Conservation (phyloP, 257 asterid genomes). For the Verbena officinalis region DNA sequence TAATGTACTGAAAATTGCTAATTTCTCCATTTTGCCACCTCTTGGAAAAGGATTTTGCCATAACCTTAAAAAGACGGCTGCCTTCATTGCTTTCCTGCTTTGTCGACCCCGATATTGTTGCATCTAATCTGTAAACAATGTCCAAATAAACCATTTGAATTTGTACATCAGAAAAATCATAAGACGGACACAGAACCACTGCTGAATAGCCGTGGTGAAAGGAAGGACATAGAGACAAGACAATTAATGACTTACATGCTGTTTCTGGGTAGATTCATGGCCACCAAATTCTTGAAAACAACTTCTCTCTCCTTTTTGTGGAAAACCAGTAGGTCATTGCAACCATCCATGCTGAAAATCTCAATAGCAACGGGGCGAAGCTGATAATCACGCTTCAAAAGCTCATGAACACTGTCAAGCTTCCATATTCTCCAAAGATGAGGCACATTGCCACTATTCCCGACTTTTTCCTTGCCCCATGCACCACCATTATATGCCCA, state of each 20-base stretch:
- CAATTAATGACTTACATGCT: slow-evolving; percentile 76
- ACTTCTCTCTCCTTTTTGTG: slow-evolving; percentile 98
- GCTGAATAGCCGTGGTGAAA: slow-evolving; percentile 16
- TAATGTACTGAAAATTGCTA: slow-evolving; percentile 97
- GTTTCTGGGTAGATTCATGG: slow-evolving; percentile 98
- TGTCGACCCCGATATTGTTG: slow-evolving; percentile 89
- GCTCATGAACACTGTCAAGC: slow-evolving; percentile 96
- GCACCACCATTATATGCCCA: slow-evolving; percentile 99
- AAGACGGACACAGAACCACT: slow-evolving; percentile 5
- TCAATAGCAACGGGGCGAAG: slow-evolving; percentile 98
- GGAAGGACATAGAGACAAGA: slow-evolving; percentile 19
- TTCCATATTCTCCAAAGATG: slow-evolving; percentile 99
- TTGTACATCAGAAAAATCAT: not conserved
- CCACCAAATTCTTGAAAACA: slow-evolving; percentile 87
- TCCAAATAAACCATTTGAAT: slow-evolving; percentile 17
- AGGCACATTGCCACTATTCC: slow-evolving; percentile 76
- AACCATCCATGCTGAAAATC: slow-evolving; percentile 99
- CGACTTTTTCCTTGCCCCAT: slow-evolving; percentile 97
- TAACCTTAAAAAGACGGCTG: slow-evolving; percentile 94
- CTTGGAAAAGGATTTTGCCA: slow-evolving; percentile 96
- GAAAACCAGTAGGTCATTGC: slow-evolving; percentile 96
- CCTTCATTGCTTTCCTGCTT: slow-evolving; percentile 96
- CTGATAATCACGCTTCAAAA: slow-evolving; percentile 97
- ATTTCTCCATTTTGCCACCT: slow-evolving; percentile 99
- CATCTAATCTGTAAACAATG: slow-evolving; percentile 70